These are phyloP conservation scores for Rhodotorula graminis DNA, from an alignment of 768 basidiomycete species.

Conservation along the genomic window DNA sequence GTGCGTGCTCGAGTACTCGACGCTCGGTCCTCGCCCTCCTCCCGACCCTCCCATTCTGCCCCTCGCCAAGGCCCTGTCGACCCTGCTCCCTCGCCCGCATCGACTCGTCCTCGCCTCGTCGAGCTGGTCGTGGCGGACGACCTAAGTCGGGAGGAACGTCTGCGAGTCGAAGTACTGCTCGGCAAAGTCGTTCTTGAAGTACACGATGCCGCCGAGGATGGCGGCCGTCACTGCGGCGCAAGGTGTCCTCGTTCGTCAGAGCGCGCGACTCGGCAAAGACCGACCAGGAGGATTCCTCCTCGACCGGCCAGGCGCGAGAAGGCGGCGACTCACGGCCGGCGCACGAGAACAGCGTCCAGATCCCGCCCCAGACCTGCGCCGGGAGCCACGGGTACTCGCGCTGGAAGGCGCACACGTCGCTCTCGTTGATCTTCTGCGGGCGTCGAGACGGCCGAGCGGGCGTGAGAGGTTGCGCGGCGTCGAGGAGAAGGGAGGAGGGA, in stretches of 20 bases:
- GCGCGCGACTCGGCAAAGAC: background rate
- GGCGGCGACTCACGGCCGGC: slow-evolving; percentile 7
- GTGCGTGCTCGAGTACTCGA: too few species aligned
- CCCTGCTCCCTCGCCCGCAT: too few species aligned
- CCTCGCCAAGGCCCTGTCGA: too few species aligned
- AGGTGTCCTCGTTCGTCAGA: background rate
- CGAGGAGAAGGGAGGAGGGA: background rate
- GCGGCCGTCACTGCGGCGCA: slow-evolving; percentile 6
- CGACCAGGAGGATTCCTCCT: background rate
- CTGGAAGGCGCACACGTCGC: slow-evolving; percentile 28
- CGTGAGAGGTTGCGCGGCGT: too few species aligned
- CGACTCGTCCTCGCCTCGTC: too few species aligned
- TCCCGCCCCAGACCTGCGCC: slow-evolving; percentile 23
- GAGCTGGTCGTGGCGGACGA: too few species aligned
- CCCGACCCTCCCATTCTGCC: too few species aligned
- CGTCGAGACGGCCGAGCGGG: too few species aligned
- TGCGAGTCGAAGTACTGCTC: slow-evolving; percentile 4
- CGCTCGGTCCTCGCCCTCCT: too few species aligned
- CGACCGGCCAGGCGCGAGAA: background rate
- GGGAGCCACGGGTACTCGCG: slow-evolving; percentile 26
- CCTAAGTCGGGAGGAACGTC: slow-evolving; percentile 7
- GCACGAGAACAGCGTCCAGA: slow-evolving; percentile 21
- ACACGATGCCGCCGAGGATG: slow-evolving; percentile 11
- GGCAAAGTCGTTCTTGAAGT: slow-evolving; percentile 31
- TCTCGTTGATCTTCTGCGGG: slow-evolving; percentile 22